phyloP scores from a whole-genome alignment of 352 stramenopile genomes.

The Globisporangium okanoganense region DNA sequence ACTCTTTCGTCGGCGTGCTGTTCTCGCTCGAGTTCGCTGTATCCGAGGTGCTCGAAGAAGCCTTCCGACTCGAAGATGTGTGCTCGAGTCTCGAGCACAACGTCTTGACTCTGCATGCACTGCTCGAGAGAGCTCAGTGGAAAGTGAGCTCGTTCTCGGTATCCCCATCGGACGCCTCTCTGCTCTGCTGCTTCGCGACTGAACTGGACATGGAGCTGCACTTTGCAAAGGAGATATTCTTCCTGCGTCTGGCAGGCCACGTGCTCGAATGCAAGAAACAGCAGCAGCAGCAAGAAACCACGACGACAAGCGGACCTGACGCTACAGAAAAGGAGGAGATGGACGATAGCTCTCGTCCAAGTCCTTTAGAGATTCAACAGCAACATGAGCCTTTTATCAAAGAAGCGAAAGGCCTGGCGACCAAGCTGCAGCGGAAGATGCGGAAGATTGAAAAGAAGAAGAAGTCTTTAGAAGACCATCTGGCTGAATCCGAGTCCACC shows the following conservation, averaged over 20 bases:
- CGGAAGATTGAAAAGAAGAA: slow-evolving; percentile 57
- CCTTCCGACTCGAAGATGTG: slow-evolving; percentile 30
- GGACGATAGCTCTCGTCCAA: neutral
- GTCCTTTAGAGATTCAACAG: neutral
- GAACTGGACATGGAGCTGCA: slow-evolving; percentile 41
- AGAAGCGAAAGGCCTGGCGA: slow-evolving; percentile 18
- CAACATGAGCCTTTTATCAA: slow-evolving; percentile 12
- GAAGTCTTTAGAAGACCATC: slow-evolving; percentile 23
- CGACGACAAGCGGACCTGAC: slow-evolving; percentile 5
- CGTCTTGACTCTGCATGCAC: slow-evolving; percentile 32
- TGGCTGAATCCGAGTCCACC: slow-evolving; percentile 21
- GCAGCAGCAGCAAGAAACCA: slow-evolving; percentile 4
- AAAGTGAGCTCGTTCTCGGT: slow-evolving; percentile 6
- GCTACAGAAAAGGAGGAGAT: neutral
- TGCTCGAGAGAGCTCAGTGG: slow-evolving; percentile 21
- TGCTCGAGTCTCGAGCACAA: slow-evolving; percentile 32
- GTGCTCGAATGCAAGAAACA: neutral
- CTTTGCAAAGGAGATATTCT: slow-evolving; percentile 42
- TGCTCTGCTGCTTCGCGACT: slow-evolving; percentile 43
- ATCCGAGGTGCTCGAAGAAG: slow-evolving; percentile 32
- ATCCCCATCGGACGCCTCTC: slow-evolving; percentile 4
- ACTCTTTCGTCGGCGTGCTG: slow-evolving; percentile 55
- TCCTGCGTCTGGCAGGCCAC: slow-evolving; percentile 27
- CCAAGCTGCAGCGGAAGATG: slow-evolving; percentile 42
- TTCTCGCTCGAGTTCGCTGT: slow-evolving; percentile 43